Conservation (phyloP, 371 early-diverging fungal species). For the Apophysomyces sp. region DNA sequence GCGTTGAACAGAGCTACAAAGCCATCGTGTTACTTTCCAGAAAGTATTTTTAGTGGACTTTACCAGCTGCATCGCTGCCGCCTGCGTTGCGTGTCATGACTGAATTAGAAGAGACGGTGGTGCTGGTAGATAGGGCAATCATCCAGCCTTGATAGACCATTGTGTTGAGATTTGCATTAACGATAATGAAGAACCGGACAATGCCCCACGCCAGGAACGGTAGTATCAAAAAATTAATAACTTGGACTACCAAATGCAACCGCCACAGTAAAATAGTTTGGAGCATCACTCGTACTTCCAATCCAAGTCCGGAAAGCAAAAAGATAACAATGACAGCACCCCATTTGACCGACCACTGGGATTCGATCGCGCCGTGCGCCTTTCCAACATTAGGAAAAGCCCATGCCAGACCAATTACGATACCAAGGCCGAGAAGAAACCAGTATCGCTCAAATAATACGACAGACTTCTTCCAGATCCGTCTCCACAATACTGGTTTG, state of each 20-base stretch:
- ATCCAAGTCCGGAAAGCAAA: slow-evolving; percentile 66
- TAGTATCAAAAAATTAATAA: slow-evolving; percentile 58
- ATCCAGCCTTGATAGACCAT: slow-evolving; percentile 66
- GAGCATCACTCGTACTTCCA: slow-evolving; percentile 63
- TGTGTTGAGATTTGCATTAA: slow-evolving; percentile 46
- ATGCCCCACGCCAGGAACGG: slow-evolving; percentile 65
- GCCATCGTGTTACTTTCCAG: neutral
- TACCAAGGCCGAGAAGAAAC: slow-evolving; percentile 61
- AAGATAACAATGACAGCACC: slow-evolving; percentile 69
- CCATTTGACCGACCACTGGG: slow-evolving; percentile 71
- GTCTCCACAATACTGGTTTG: neutral
- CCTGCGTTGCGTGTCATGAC: slow-evolving; percentile 74
- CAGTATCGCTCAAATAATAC: slow-evolving; percentile 31
- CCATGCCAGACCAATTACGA: slow-evolving; percentile 67
- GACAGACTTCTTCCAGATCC: neutral
- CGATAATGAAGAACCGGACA: slow-evolving; percentile 47
- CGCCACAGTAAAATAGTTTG: slow-evolving; percentile 58
- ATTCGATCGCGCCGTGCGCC: slow-evolving; percentile 55
- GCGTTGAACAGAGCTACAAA: slow-evolving; percentile 63
- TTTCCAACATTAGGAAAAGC: slow-evolving; percentile 66
- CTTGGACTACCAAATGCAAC: slow-evolving; percentile 66
- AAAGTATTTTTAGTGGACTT: neutral
- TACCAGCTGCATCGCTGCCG: slow-evolving; percentile 65
- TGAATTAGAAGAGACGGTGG: slow-evolving; percentile 79
- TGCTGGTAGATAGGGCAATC: slow-evolving; percentile 68